A percentile compares a stretch with the other conserved stretches of the same genome.
phyloP scores from a whole-genome alignment of 306 rosid species.

The Luffa aegyptiaca region DNA sequence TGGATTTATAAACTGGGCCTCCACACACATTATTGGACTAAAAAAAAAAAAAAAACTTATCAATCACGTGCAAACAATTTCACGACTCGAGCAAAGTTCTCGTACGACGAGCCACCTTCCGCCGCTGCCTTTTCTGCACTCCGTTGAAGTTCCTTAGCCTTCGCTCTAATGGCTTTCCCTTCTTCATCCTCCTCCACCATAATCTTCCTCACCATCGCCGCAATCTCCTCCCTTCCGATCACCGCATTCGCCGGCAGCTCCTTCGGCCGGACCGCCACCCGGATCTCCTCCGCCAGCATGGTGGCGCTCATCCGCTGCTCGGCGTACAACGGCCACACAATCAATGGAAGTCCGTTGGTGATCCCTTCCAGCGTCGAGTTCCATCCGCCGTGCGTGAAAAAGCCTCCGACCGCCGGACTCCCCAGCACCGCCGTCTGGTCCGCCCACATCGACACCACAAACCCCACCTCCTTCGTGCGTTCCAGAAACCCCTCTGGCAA shows the following conservation, averaged over 20 bases:
- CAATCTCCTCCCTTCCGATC: constrained; percentile 44
- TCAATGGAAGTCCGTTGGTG: constrained; percentile 30
- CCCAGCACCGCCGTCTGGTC: constrained; percentile 24
- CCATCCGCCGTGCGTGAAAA: constrained; percentile 41
- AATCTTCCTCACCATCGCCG: constrained; percentile 23
- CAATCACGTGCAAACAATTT: neutral
- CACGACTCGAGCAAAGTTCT: constrained; percentile 2
- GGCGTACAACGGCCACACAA: constrained; percentile 45
- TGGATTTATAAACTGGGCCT: no score
- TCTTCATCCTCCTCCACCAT: constrained; percentile 9
- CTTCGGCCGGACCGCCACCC: constrained; percentile 20
- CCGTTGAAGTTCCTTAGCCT: neutral
- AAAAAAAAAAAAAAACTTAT: neutral
- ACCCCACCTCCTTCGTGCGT: constrained; percentile 20
- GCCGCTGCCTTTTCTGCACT: constrained; percentile 19
- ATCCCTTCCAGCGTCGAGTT: constrained; percentile 32
- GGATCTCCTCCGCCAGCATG: constrained; percentile 27
- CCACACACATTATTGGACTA: no score
- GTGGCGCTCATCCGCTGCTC: constrained; percentile 45
- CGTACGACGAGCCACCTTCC: constrained; percentile 20
- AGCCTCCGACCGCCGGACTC: constrained; percentile 31
- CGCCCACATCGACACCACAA: constrained; percentile 27
- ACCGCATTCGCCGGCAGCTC: constrained; percentile 22
- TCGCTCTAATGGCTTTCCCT: neutral
- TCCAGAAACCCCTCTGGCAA: constrained; percentile 36